A percentile compares a stretch with the other conserved stretches of the same genome.
Evolutionary conservation across 768 basidiomycete genomes (phyloP).

Genomic region (Suillus americanus): DNA sequence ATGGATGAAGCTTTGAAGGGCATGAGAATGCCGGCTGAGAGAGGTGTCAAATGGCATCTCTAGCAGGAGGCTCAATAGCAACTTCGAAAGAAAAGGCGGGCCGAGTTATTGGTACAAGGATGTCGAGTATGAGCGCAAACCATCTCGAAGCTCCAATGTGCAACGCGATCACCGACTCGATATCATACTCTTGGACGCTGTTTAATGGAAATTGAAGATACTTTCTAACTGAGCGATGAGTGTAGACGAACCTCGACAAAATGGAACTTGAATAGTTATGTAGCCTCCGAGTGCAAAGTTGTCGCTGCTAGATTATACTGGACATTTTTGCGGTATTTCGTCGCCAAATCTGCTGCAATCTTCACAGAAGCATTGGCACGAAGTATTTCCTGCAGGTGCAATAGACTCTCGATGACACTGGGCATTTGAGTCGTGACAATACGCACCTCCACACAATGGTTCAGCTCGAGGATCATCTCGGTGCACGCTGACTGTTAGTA

Average conservation of each 20-base stretch:
- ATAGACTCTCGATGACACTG: neutral
- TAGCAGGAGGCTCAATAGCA: neutral
- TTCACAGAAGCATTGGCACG: slow-evolving; percentile 76
- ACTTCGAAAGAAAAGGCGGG: neutral
- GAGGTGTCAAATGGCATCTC: neutral
- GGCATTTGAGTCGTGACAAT: neutral
- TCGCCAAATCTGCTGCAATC: slow-evolving; percentile 78
- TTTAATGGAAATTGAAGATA: neutral
- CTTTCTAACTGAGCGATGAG: neutral
- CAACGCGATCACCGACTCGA: neutral
- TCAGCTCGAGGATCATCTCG: slow-evolving; percentile 85
- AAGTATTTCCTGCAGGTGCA: slow-evolving; percentile 62
- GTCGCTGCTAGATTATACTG: slow-evolving; percentile 87
- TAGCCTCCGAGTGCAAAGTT: slow-evolving; percentile 29
- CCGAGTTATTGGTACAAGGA: neutral
- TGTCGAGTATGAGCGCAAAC: neutral
- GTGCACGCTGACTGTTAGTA: slow-evolving; percentile 80
- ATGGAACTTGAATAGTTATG: neutral
- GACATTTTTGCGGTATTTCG: slow-evolving; percentile 90
- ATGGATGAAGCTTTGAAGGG: neutral
- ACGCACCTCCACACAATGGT: slow-evolving; percentile 81
- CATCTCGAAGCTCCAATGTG: neutral
- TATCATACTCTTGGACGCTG: neutral
- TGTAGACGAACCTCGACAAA: neutral
- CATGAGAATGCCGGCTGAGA: neutral